phyloP scores from a whole-genome alignment of 352 stramenopile species.

The Globisporangium yorkense region DNA sequence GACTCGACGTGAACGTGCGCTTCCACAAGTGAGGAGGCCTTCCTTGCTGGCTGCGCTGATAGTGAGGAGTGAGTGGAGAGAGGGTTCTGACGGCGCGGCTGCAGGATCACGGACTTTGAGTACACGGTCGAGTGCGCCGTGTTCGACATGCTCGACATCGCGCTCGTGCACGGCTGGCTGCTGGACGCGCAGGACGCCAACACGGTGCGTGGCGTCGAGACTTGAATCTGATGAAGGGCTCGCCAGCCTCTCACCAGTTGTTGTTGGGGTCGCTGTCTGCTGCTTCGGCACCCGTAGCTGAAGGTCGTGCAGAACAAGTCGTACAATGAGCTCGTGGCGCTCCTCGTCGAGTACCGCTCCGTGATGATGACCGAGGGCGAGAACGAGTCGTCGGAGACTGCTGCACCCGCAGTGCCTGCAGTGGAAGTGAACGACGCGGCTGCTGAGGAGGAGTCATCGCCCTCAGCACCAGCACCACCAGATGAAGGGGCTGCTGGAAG shows the following conservation, averaged over 20 bases:
- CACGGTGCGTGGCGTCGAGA: constrained; percentile 29
- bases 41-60: neutral
- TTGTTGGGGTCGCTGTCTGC: neutral
- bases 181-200: constrained; percentile 88
- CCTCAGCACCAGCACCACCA: constrained; percentile 4
- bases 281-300: constrained; percentile 18
- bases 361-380: constrained; percentile 57
- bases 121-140: constrained; percentile 93
- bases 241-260: neutral
- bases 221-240: neutral
- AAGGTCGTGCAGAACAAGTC: constrained; percentile 86
- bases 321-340: constrained; percentile 98
- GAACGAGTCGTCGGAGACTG: constrained; percentile 10
- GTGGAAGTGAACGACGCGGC: constrained; percentile 7
- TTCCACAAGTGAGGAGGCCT: constrained; percentile 82
- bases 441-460: neutral
- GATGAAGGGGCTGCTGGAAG: constrained; percentile 1
- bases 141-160: constrained; percentile 95
- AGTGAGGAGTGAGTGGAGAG: constrained; percentile 1
- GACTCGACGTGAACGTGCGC: constrained; percentile 97
- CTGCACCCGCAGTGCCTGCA: neutral
- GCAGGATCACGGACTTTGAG: constrained; percentile 89
- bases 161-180: constrained; percentile 97
- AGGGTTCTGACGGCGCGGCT: neutral
- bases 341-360: constrained; percentile 86